Conservation (phyloP, 23 red algal species). For the Gracilaria caudata region DNA sequence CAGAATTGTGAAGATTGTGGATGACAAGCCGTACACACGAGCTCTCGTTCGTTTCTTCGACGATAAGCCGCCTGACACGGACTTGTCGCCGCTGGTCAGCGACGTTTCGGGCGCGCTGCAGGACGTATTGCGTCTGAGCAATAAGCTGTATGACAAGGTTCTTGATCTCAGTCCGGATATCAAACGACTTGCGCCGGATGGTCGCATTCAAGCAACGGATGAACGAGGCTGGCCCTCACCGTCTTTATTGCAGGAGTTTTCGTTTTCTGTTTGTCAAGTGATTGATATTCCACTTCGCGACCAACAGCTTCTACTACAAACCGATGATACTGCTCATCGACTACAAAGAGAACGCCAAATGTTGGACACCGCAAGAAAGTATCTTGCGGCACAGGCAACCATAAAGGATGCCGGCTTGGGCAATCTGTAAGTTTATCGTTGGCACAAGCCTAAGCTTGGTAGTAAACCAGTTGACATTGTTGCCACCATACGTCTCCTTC, state of each 20-base stretch:
- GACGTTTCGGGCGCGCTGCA: conserved; percentile 80
- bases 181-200: conserved; percentile 57
- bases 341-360: conserved; percentile 64
- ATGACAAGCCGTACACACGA: conserved; percentile 67
- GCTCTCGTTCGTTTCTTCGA: conserved; percentile 67
- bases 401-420: conserved; percentile 85
- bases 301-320: conserved; percentile 92
- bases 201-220: not conserved
- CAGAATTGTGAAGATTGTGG: conserved; percentile 68
- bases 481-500: conserved; percentile 86
- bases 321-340: conserved; percentile 65
- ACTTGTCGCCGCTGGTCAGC: conserved; percentile 19
- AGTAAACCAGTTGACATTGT: conserved; percentile 65
- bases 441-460: conserved; percentile 25
- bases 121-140: conserved; percentile 89
- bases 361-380: conserved; percentile 79
- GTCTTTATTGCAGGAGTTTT: conserved; percentile 66
- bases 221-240: conserved; percentile 50
- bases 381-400: conserved; percentile 89
- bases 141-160: conserved; percentile 89
- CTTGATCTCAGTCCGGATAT: conserved; percentile 73
- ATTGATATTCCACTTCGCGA: conserved; percentile 88
- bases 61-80: conserved; percentile 43
- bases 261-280: conserved; percentile 76
- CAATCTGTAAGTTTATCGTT: not conserved